Base-by-base conservation (phyloP, 805 yeast genomes). In the Sugiyamaella smithiae region DNA sequence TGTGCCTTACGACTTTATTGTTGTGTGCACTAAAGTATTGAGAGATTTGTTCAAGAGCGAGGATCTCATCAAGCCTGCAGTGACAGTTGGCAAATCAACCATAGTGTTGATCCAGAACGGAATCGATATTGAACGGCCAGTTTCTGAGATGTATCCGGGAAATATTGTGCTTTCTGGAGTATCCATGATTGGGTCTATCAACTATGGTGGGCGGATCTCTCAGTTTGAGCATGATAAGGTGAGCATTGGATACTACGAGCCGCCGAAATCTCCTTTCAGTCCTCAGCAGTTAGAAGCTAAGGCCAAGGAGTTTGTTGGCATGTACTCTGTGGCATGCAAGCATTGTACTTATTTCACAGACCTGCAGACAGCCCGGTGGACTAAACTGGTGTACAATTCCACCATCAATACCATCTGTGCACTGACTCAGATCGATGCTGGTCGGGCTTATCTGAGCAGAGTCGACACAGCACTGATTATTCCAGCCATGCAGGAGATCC, bases 401-500 rank as follows among this genome's bases (percentile, higher is more conserved):
- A 68, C 83, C 0, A 69, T 81, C 60, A 85, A 85, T 67, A 75
- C 89, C 5, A 66, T 77, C 4, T 73, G 84, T 51, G 79, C 87
- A 0, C 62, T 83, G 41, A 76, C 83, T 1, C 75, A 76, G 11
- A 64, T 80, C 7, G 88, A 82, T 56, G 72, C 75, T n/a, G 85
- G 83, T 16, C 71, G 85, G 43, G 56, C 79, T 25, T 71, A 66
- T 49, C 61, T 70, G 25, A 62, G 74, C 22, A 81, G 80, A 3
- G 72, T 74, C 9, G 58, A 68, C 23, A 68, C 71, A 9, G 49
- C 62, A 0, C 54, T 79, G 12, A 63, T 75, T 6, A 54, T 66
- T 31, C 88, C 87, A 2, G 84, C 86, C 0, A 84, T 84, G 89
- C 64, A 70, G 31, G 95, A 85, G 63, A 72, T 86, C 14, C 63